A percentile compares a stretch with the other conserved stretches of the same genome.
Conservation (phyloP, 2,329 filamentous ascomycete genomes). For the Arthrobotrys megalospora region DNA sequence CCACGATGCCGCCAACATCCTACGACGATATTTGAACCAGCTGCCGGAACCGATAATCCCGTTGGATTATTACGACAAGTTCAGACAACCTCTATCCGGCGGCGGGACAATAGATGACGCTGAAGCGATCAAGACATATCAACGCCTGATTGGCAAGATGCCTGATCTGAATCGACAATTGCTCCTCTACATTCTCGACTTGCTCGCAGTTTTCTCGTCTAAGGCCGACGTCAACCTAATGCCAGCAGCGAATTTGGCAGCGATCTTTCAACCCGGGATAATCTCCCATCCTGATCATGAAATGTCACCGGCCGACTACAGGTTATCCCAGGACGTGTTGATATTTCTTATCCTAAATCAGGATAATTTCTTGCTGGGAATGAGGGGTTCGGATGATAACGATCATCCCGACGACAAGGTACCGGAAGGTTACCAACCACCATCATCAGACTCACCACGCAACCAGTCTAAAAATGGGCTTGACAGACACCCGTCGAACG, state of each 20-base stretch:
- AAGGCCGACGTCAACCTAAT: constrained; percentile 98
- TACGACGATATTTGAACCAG: constrained; percentile 95
- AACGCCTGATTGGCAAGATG: constrained; percentile 90
- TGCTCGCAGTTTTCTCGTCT: constrained; percentile 95
- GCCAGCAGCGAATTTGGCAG: constrained; percentile 92
- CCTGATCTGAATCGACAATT: constrained; percentile 94
- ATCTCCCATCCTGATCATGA: constrained; percentile 93
- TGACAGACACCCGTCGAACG: constrained; percentile 84
- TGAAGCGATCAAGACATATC: constrained; percentile 84
- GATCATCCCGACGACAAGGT: constrained; percentile 77
- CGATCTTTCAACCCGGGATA: constrained; percentile 97
- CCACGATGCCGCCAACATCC: constrained; percentile 96
- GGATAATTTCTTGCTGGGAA: constrained; percentile 97
- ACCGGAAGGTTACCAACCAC: constrained; percentile 66
- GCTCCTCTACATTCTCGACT: constrained; percentile 93
- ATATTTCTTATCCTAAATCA: constrained; percentile 99
- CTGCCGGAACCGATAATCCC: constrained; percentile 97
- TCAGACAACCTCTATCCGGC: constrained; percentile 82
- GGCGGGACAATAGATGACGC: constrained; percentile 80
- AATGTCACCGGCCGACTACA: constrained; percentile 95
- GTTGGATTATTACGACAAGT: constrained; percentile 90
- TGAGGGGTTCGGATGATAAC: constrained; percentile 94
- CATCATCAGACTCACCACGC: constrained; percentile 71
- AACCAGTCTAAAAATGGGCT: constrained; percentile 74
- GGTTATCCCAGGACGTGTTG: constrained; percentile 93